Evolutionary conservation across 345 rosid species (phyloP).

Genomic region (Pseudoturritis turrita): DNA sequence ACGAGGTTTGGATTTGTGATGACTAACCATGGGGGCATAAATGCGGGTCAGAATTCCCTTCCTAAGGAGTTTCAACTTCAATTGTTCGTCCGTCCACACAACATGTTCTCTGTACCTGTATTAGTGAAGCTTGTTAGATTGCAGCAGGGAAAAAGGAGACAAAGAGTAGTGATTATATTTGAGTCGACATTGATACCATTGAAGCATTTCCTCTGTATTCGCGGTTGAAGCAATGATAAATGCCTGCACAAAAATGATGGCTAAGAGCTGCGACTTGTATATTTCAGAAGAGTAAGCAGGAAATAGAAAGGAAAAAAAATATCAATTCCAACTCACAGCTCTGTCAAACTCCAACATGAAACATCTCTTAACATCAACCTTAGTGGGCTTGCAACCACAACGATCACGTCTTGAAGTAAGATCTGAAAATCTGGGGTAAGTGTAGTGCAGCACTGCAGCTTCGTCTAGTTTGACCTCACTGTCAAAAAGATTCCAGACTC

Average conservation of each 20-base stretch:
- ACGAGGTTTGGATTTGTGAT: neutral
- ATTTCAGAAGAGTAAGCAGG: neutral
- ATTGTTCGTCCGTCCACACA: conserved; percentile 63
- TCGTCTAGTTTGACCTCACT: conserved; percentile 86
- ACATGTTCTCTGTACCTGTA: conserved; percentile 73
- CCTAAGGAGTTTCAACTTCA: conserved; percentile 63
- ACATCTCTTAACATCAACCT: conserved; percentile 92
- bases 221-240: conserved; percentile 98
- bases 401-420: conserved; percentile 95
- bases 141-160: neutral
- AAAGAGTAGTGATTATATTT: neutral
- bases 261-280: conserved; percentile 10
- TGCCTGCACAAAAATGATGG: conserved; percentile 51
- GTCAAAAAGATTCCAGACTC: conserved; percentile 4
- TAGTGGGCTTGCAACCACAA: conserved; percentile 98
- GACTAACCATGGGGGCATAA: conserved; percentile 80
- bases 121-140: neutral
- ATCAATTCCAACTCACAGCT: conserved; percentile 59
- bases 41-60: conserved; percentile 80
- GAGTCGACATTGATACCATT: conserved; percentile 42
- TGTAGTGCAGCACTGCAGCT: conserved; percentile 86
- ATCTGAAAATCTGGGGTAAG: conserved; percentile 88
- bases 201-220: conserved; percentile 89
- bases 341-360: conserved; percentile 97
- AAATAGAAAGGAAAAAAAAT: neutral